A percentile compares a stretch with the other conserved stretches of the same genome.
Evolutionary conservation across 1,139 yeast species (phyloP).

Genomic region (Candida sojae): DNA sequence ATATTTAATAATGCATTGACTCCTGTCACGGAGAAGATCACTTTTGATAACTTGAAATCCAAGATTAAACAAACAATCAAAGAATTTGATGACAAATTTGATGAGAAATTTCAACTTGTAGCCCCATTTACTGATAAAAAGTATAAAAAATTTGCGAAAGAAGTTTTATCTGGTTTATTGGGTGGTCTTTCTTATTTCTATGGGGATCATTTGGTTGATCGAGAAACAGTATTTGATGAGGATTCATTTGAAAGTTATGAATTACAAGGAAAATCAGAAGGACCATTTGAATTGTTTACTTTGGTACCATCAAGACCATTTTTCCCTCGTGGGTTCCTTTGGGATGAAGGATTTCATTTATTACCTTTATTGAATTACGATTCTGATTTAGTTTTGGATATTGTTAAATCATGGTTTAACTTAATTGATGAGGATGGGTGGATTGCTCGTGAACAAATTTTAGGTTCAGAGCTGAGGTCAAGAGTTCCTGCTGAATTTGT

Average conservation of each 20-base stretch:
- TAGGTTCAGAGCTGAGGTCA: constrained; percentile 88
- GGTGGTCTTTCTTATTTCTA: constrained; percentile 91
- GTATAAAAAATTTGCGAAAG: constrained; percentile 66
- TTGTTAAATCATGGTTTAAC: constrained; percentile 84
- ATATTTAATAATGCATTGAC: constrained; percentile 53
- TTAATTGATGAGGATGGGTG: constrained; percentile 90
- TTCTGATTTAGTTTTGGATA: constrained; percentile 78
- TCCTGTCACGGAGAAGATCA: constrained; percentile 40
- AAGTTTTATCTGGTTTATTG: constrained; percentile 74
- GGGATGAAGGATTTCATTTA: constrained; percentile 99
- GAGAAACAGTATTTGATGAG: constrained; percentile 68
- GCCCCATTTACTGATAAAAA: constrained; percentile 53
- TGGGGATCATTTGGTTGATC: constrained; percentile 86
- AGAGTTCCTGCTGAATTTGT: constrained; percentile 87
- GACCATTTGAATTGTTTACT: constrained; percentile 73
- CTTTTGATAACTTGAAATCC: constrained; percentile 38
- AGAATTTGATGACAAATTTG: constrained; percentile 58
- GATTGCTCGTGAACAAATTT: constrained; percentile 94
- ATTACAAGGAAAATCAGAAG: constrained; percentile 57
- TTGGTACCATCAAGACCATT: constrained; percentile 91
- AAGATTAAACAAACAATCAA: constrained; percentile 38
- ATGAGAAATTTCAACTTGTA: constrained; percentile 50
- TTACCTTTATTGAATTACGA: constrained; percentile 83
- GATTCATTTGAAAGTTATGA: constrained; percentile 58
- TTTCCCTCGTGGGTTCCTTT: constrained; percentile 94